A percentile compares a stretch with the other conserved stretches of the same genome.
Evolutionary conservation across 352 stramenopile species (phyloP).

Genomic region (Globisporangium lucens): DNA sequence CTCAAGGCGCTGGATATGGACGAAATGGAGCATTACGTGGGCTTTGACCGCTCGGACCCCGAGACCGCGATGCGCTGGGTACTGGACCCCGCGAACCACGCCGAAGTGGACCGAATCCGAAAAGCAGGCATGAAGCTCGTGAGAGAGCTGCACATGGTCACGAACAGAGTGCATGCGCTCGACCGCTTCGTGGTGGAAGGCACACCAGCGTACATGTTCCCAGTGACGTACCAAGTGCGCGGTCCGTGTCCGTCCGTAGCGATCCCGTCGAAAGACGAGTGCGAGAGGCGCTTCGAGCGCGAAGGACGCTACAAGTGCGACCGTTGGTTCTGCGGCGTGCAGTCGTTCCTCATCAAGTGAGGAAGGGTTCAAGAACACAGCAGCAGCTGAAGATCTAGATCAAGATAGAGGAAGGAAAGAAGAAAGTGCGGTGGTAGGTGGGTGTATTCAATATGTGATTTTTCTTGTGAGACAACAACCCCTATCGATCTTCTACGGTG

Average conservation of each 20-base stretch:
- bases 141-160: constrained; percentile 53
- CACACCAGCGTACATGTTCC: constrained; percentile 41
- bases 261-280: constrained; percentile 37
- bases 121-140: constrained; percentile 51
- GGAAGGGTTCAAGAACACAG: background rate
- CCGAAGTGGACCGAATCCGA: constrained; percentile 59
- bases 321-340: constrained; percentile 62
- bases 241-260: constrained; percentile 61
- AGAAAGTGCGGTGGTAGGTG: constrained; percentile 3
- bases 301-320: constrained; percentile 74
- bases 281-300: constrained; percentile 41
- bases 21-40: constrained; percentile 60
- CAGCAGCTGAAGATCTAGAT: background rate
- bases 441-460: constrained; percentile 7
- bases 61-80: constrained; percentile 47
- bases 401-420: constrained; percentile 7
- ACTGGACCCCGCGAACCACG: constrained; percentile 41
- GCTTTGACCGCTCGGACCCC: constrained; percentile 55
- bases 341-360: constrained; percentile 30
- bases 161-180: constrained; percentile 54
- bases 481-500: background rate
- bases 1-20: constrained; percentile 50
- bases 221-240: constrained; percentile 26
- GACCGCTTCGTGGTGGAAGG: constrained; percentile 59
- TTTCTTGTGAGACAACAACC: background rate